These are phyloP conservation scores for Nyctanthes arbortristis DNA, from an alignment of 257 asterid genomes.

Conservation along the genomic window DNA sequence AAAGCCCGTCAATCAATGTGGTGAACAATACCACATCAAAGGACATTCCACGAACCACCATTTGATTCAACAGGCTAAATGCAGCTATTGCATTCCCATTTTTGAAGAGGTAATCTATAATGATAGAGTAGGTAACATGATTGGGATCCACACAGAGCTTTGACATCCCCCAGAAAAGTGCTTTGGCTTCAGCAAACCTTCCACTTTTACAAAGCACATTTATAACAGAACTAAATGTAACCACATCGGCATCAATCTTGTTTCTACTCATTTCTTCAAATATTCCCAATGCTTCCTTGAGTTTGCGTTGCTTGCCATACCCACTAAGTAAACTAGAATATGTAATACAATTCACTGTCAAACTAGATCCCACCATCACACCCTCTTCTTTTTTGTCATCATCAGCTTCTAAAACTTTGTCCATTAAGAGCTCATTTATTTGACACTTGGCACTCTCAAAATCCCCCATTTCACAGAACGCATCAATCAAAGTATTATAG, in stretches of 20 bases:
- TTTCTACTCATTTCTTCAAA: slow-evolving; percentile 56
- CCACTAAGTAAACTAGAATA: slow-evolving; percentile 54
- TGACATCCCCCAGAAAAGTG: slow-evolving; percentile 57
- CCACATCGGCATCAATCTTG: slow-evolving; percentile 73
- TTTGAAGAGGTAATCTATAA: slow-evolving; percentile 60
- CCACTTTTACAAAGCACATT: slow-evolving; percentile 63
- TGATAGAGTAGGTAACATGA: slow-evolving; percentile 65
- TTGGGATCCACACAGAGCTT: slow-evolving; percentile 65
- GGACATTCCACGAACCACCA: slow-evolving; percentile 76
- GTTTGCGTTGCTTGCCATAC: slow-evolving; percentile 37
- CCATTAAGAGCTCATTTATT: slow-evolving; percentile 53
- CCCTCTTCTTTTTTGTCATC: slow-evolving; percentile 24
- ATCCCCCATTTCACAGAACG: slow-evolving; percentile 67
- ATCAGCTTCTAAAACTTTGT: slow-evolving; percentile 15
- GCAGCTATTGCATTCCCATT: slow-evolving; percentile 54
- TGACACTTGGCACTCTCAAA: slow-evolving; percentile 65
- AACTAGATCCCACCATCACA: slow-evolving; percentile 26
- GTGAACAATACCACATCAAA: slow-evolving; percentile 75
- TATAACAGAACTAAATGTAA: slow-evolving; percentile 59
- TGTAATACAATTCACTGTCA: slow-evolving; percentile 51
- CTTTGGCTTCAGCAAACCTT: slow-evolving; percentile 58
- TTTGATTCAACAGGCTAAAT: slow-evolving; percentile 64
- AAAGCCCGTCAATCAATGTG: slow-evolving; percentile 75
- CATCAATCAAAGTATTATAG: slow-evolving; percentile 71
- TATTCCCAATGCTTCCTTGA: slow-evolving; percentile 56